Conservation (phyloP, 1,284 basidiomycete genomes). For the Austroboletus niveus region DNA sequence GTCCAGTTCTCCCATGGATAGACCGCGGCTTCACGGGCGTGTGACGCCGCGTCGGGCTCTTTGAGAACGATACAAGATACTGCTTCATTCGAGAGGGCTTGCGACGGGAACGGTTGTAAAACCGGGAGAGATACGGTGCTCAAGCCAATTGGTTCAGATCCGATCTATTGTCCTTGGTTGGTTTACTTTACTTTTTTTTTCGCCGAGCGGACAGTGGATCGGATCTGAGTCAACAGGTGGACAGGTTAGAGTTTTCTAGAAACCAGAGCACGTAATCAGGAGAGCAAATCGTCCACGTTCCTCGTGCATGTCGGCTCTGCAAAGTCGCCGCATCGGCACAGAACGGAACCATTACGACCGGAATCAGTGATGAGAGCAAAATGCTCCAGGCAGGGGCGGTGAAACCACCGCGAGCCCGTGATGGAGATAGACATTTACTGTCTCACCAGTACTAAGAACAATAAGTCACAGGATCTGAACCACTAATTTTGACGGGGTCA, state of each 20-base stretch:
- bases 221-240: constrained; percentile 11
- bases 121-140: neutral
- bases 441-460: neutral
- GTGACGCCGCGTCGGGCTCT: neutral
- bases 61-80: constrained; percentile 3
- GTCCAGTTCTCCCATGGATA: too few species aligned
- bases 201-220: constrained; percentile 5
- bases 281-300: constrained; percentile 10
- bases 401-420: constrained; percentile 1
- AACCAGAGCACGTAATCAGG: constrained; percentile 15
- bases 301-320: neutral
- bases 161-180: constrained; percentile 12
- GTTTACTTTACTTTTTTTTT: constrained; percentile 7
- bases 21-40: constrained; percentile 7
- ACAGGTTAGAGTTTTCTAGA: neutral
- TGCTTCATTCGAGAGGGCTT: neutral
- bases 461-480: too few species aligned
- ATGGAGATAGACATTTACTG: too few species aligned
- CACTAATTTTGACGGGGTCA: too few species aligned
- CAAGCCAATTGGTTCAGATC: constrained; percentile 16
- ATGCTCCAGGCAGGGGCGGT: neutral
- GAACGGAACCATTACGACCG: neutral
- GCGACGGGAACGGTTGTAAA: constrained; percentile 25
- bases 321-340: constrained; percentile 30
- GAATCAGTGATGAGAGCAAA: too few species aligned